These are phyloP conservation scores for Cyclotella distinguenda DNA, from an alignment of 108 stramenopile species.

Conservation along the genomic window DNA sequence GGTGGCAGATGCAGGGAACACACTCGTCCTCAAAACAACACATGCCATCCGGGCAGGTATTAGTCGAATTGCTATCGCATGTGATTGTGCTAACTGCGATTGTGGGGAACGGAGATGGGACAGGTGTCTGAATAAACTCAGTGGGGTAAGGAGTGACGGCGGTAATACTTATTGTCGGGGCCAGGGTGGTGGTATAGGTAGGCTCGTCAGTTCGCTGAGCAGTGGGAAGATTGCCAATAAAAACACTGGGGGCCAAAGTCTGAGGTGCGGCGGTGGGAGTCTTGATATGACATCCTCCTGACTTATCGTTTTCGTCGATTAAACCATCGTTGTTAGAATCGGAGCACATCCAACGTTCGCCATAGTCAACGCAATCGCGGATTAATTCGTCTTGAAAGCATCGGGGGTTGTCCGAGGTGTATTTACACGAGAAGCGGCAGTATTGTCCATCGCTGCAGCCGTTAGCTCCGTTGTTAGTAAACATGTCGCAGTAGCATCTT, in stretches of 20 bases:
- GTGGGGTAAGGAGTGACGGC: constrained; percentile 17
- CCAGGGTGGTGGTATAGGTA: background rate
- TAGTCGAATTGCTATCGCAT: constrained; percentile 20
- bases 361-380: constrained; percentile 14
- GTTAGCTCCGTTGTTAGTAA: constrained; percentile 9
- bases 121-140: background rate
- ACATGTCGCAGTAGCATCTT: constrained; percentile 24
- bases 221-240: background rate
- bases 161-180: background rate
- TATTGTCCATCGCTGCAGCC: constrained; percentile 10
- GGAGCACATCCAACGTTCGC: constrained; percentile 11
- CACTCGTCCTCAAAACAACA: constrained; percentile 19
- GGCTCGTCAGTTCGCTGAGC: background rate
- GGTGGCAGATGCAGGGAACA: constrained; percentile 8
- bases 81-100: background rate
- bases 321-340: constrained; percentile 24
- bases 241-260: background rate
- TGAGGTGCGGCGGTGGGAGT: constrained; percentile 10
- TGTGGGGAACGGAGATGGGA: constrained; percentile 3
- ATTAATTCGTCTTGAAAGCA: constrained; percentile 17
- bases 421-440: constrained; percentile 21
- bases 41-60: constrained; percentile 13
- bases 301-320: constrained; percentile 14
- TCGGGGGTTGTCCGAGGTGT: constrained; percentile 15
- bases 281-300: constrained; percentile 19